Base-by-base conservation (phyloP, 768 basidiomycete genomes). In the Nevesoporus exiguus region DNA sequence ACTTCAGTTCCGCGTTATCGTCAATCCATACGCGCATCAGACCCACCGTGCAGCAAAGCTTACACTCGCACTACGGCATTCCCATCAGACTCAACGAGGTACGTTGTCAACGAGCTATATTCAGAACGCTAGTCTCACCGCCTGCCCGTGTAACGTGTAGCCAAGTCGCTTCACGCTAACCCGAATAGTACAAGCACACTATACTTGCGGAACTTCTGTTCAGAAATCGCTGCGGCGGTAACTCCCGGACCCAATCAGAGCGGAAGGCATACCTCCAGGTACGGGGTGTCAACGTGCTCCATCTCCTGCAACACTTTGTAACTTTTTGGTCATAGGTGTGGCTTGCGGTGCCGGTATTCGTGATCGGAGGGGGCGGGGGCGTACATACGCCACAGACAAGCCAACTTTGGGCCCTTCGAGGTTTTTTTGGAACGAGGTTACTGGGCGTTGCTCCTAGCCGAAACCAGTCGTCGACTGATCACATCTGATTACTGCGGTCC, bases 1-100 rank as follows among this genome's bases (percentile, higher is more conserved):
- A 29, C 36, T 62, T 56, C 51, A 64, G 43, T 58, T 65, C 64
- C 63, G 64, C 25, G 34, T 14, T 42, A 36, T 49, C 48, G 24
- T 52, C 56, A 21, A 27, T 40, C 25, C 4, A 22, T 2, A 51
- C 34, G 21, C 45, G 19, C 41, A 25, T 25, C 41, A 42, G 13
- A 22, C 45, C 39, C 40, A 43, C 41, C 36, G 34, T 21, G 56
- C 43, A 51, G 40, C 17, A 53, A 31, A 52, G 39, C 46, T 30
- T 30, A 15, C 25, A 9, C 52, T 40, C 22, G 27, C 21, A n/a
- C 51, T 27, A 21, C 40, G 33, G 45, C 34, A 61, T 42, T 41
- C 25, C 14, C 36, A 46, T 42, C 49, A 51, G 27, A 46, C n/a
- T 31, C 9, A 1, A 27, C 13, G 5, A 52, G 45, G 61, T 63